Evolutionary conservation across 225 moss, liverwort and hornwort species (phyloP).

Genomic region (Takakia lepidozioides): DNA sequence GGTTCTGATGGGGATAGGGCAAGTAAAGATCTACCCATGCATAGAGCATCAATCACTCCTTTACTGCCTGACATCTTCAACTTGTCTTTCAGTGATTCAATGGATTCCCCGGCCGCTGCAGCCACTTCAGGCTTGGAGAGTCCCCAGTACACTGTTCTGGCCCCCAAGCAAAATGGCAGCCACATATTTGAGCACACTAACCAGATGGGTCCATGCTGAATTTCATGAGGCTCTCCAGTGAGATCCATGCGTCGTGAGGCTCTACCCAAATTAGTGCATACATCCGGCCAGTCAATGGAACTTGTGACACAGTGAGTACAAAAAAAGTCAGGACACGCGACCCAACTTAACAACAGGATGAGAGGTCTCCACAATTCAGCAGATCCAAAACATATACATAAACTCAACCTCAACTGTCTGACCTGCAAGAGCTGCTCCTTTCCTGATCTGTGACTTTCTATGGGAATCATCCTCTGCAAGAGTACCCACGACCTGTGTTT

Average conservation of each 20-base stretch:
- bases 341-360: too few relatives aligned
- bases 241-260: background rate
- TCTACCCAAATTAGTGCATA: background rate
- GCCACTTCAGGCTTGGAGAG: constrained; percentile 28
- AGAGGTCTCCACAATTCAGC: background rate
- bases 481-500: too few relatives aligned
- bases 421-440: constrained; percentile 86
- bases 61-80: constrained; percentile 40
- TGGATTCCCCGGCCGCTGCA: constrained; percentile 15
- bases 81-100: constrained; percentile 31
- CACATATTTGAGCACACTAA: too few relatives aligned
- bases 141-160: constrained; percentile 76
- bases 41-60: constrained; percentile 37
- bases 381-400: background rate
- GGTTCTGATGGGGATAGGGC: constrained; percentile 18
- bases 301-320: too few relatives aligned
- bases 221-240: background rate
- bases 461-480: constrained; percentile 25
- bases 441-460: constrained; percentile 32
- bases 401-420: constrained; percentile 1
- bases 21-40: constrained; percentile 48
- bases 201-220: too few relatives aligned
- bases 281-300: too few relatives aligned
- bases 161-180: constrained; percentile 31
- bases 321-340: too few relatives aligned